Base-by-base conservation (phyloP, 306 rosid species). In the Coriaria nepalensis region DNA sequence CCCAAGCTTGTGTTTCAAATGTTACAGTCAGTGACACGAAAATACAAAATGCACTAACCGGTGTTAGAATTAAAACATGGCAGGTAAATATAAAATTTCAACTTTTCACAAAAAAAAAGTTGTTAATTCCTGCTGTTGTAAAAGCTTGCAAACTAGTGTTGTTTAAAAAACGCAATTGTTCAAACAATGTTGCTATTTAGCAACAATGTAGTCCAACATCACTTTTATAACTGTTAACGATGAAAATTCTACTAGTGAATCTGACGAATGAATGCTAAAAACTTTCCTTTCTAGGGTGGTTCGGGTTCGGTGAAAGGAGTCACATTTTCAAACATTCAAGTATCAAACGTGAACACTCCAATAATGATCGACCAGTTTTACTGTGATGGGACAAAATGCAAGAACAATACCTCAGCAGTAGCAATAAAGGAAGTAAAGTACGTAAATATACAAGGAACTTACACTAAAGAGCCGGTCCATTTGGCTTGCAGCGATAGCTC, bases 41-140 rank as follows among this genome's bases (percentile, higher is more conserved):
- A 35, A 84, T 88, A 78, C 95, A 84, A 61, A 77, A 73, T 73
- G 81, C 97, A 35, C 84, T 90, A 95, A 84, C 49, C 55, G 97
- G 97, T 33, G 95, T 90, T 35, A 81, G 97, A 71, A 86, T 90
- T 77, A 90, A 90, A 76, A 90, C 97, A 60, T 90, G 95, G 97
- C 97, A 88, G 97, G 97, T 88, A 83, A n/a, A n/a, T n/a, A n/a
- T n/a, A n/a, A n/a, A n/a, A n/a, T n/a, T n/a, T n/a, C n/a, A n/a
- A n/a, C n/a, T n/a, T n/a, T n/a, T n/a, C n/a, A n/a, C n/a, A n/a
- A n/a, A n/a, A n/a, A n/a, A 20, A 20, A 20, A 1, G 29, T 20
- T 20, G 29, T 20, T 20, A 20, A 20, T 1, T 20, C 29, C 29
- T 20, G 29, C 29, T 20, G 29, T 20, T 20, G 29, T 20, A 20